phyloP scores from a whole-genome alignment of 73 alveolate species.

The Tetrahymena thermophila region DNA sequence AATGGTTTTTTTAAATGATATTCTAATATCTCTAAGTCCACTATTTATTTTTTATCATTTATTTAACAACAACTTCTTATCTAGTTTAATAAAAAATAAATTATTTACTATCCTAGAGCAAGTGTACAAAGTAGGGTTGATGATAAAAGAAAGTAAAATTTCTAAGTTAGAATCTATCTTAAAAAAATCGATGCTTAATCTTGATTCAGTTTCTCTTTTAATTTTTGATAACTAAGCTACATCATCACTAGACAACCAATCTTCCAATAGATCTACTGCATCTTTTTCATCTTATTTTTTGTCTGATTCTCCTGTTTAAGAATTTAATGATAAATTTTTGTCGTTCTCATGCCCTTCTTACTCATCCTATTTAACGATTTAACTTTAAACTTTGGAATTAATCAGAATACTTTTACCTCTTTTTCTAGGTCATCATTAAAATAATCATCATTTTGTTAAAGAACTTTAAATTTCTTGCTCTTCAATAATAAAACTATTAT shows the following conservation, averaged over 20 bases:
- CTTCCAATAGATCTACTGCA: background rate
- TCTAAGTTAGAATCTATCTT: background rate
- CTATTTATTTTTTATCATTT: background rate
- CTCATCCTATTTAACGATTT: background rate
- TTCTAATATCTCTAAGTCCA: background rate
- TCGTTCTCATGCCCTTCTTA: background rate
- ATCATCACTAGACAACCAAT: background rate
- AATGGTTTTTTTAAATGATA: background rate
- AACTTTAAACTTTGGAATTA: background rate
- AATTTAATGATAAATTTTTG: background rate
- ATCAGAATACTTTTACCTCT: background rate
- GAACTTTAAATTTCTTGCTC: background rate
- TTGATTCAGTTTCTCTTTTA: background rate
- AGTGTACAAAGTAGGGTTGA: background rate
- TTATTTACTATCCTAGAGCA: background rate
- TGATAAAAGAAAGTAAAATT: background rate
- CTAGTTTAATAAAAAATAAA: too few relatives aligned
- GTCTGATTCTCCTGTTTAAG: background rate
- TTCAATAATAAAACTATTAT: background rate
- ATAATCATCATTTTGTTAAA: background rate
- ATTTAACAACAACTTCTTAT: too few relatives aligned
- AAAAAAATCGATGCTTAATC: background rate
- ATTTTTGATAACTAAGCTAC: background rate
- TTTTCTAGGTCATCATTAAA: background rate
- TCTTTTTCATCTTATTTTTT: background rate